Percentiles rank a stretch among this genome's conserved stretches.
These are phyloP conservation scores for Yamadazyma siamensis DNA, from an alignment of 1,139 yeast genomes.

Conservation along the genomic window DNA sequence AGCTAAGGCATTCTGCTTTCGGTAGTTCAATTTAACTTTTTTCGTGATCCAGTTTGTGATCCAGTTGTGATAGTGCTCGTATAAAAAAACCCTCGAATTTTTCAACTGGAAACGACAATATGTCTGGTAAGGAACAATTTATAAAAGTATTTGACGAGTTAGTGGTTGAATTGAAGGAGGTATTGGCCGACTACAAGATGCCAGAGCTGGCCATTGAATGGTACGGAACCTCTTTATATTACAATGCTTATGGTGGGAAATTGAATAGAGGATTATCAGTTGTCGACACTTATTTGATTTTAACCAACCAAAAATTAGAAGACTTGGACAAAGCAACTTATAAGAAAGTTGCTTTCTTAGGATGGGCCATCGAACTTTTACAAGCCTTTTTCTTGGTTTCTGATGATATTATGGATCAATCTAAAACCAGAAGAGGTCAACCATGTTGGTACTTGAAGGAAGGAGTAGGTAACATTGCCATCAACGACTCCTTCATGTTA, in stretches of 20 bases:
- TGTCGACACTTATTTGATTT: constrained; percentile 82
- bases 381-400: constrained; percentile 98
- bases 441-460: constrained; percentile 93
- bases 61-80: too few relatives aligned
- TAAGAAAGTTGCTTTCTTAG: constrained; percentile 81
- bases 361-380: constrained; percentile 93
- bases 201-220: constrained; percentile 84
- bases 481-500: constrained; percentile 95
- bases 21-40: too few relatives aligned
- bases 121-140: constrained; percentile 35
- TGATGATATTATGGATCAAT: constrained; percentile 98
- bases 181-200: constrained; percentile 70
- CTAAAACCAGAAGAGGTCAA: constrained; percentile 97
- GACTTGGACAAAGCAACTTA: constrained; percentile 68
- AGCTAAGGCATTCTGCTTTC: too few relatives aligned
- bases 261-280: constrained; percentile 95
- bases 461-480: constrained; percentile 87
- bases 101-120: too few relatives aligned
- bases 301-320: constrained; percentile 59
- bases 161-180: constrained; percentile 69
- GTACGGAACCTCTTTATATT: constrained; percentile 71
- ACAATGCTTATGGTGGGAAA: constrained; percentile 96
- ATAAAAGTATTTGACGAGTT: constrained; percentile 71
- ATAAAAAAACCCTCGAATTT: too few relatives aligned
- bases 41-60: too few relatives aligned